phyloP scores from a whole-genome alignment of 2,329 filamentous ascomycete species.

The Tolypocladium sp. region DNA sequence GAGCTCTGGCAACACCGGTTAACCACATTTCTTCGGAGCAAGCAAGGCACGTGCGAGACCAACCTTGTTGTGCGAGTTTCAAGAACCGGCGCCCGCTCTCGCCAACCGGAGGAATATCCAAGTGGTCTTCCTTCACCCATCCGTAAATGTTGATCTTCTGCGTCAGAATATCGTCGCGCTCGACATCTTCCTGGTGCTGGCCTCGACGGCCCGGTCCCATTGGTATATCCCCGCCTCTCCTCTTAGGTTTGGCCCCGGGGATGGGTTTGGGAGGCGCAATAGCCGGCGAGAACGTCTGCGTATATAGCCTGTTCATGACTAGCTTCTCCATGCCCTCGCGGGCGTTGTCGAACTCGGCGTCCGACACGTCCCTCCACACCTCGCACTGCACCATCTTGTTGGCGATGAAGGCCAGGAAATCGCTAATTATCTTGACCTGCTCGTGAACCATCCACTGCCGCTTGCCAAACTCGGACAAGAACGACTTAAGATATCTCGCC shows the following conservation, averaged over 20 bases:
- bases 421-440: constrained; percentile 96
- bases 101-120: constrained; percentile 80
- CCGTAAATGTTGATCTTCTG: constrained; percentile 97
- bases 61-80: constrained; percentile 78
- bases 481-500: constrained; percentile 89
- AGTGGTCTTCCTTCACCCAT: constrained; percentile 87
- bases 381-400: constrained; percentile 98
- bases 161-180: constrained; percentile 87
- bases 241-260: constrained; percentile 57
- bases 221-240: constrained; percentile 57
- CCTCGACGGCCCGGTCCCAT: constrained; percentile 79
- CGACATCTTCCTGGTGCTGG: constrained; percentile 96
- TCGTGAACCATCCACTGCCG: constrained; percentile 99
- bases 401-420: constrained; percentile 92
- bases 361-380: constrained; percentile 90
- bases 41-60: constrained; percentile 5
- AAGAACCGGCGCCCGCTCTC: constrained; percentile 86
- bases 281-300: constrained; percentile 90
- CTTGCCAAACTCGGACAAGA: constrained; percentile 89
- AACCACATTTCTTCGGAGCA: neutral
- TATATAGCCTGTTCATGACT: constrained; percentile 95
- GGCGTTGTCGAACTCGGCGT: constrained; percentile 96
- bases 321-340: constrained; percentile 99
- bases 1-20: constrained; percentile 53
- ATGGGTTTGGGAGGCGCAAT: constrained; percentile 74